Base-by-base conservation (phyloP, 345 rosid genomes). In the Orychophragmus violaceus region DNA sequence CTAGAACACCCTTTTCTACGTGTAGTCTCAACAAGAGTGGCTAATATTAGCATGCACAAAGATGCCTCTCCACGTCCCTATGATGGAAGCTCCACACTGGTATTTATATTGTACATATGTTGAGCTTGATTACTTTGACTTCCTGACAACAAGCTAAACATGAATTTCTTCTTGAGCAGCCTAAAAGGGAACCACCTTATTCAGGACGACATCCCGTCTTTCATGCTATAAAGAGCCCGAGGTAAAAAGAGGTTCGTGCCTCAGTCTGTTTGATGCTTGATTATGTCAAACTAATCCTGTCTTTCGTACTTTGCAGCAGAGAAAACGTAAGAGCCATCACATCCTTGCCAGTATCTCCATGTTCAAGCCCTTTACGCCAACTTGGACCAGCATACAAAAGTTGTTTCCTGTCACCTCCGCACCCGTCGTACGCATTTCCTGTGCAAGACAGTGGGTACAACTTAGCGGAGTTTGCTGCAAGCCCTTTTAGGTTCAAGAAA, bases 321-420 rank as follows among this genome's bases (percentile, higher is more conserved):
- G 96, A 87, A 64, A 85, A 81, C 55, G 77, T 60, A 42, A 85
- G 92, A 78, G 78, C 70, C 66, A 90, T 86, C 32, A 76, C 92
- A 0, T 94, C 99, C 2, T 76, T 87, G 72, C 99, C 97, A 0
- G 97, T 85, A 27, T 94, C 99, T 60, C 99, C 96, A 25, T 81
- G 82, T 77, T 83, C 99, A 60, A 94, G 99, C 71, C 99, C 99
- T 0, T 72, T 90, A 66, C 78, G 99, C 28, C 82, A 85, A 33
- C 48, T 64, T 32, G 92, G 87, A 56, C 77, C 87, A 0, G 81
- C 92, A 21, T 77, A 83, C 53, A 83, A 66, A 75, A 90, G 90
- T 61, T 82, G 92, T 78, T 81, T 69, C 59, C 83, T 83, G 35
- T 94, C 97, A 13, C 99, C 98, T 69, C 86, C 90, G 59, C 97